Evolutionary conservation across 306 rosid genomes (phyloP).

Genomic region (Nissolia schottii): DNA sequence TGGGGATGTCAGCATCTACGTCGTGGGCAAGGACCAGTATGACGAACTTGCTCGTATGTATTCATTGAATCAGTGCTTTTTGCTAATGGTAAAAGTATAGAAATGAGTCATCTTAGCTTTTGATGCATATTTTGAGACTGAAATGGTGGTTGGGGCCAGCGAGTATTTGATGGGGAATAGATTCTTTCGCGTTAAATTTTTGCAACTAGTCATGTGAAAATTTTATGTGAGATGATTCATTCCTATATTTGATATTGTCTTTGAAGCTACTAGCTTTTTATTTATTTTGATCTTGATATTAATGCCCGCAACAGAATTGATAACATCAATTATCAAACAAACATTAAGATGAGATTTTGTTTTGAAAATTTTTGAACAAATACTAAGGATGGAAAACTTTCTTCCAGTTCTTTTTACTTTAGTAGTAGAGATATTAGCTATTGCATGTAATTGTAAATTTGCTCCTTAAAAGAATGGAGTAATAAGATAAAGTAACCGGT

Average conservation of each 20-base stretch:
- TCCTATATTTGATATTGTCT: not conserved
- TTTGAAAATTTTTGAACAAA: not conserved
- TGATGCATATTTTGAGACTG: not conserved
- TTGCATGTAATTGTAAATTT: not conserved
- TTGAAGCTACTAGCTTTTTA: not conserved
- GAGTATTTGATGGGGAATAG: too few relatives aligned
- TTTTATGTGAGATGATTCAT: too few relatives aligned
- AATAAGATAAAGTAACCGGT: not conserved
- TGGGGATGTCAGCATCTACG: constrained; percentile 86
- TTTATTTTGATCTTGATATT: not conserved
- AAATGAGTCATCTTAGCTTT: not conserved
- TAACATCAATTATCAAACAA: not conserved
- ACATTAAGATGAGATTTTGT: not conserved
- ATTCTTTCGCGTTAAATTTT: too few relatives aligned
- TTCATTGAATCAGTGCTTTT: constrained; percentile 2
- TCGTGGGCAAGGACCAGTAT: constrained; percentile 87
- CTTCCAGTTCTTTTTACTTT: not conserved
- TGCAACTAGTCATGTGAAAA: too few relatives aligned
- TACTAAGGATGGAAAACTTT: not conserved
- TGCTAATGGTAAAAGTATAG: not conserved
- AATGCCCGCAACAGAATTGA: too few relatives aligned
- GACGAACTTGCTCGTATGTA: constrained; percentile 90
- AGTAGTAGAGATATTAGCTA: not conserved
- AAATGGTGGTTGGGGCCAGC: not conserved
- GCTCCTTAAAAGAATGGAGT: not conserved